Evolutionary conservation across 1,284 basidiomycete species (phyloP), one percentile per base, ranked within the genome.

Genomic region (Puccinia horiana): DNA sequence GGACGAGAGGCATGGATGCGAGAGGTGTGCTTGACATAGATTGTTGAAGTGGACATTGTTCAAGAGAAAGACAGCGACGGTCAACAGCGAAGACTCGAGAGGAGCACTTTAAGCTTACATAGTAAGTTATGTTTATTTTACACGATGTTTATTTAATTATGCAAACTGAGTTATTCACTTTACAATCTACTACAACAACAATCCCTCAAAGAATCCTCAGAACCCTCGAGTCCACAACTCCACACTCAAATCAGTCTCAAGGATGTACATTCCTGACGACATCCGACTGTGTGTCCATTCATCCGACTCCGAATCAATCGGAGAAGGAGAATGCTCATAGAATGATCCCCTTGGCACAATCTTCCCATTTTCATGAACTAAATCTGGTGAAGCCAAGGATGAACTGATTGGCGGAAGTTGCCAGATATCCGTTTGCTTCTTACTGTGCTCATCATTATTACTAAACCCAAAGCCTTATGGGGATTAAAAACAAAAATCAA

Each of bases 1-100:
- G 74, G 74, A 40, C 74, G 42, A 0, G 74, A 76, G 6, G 74
- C 74, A 40, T 76, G 74, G 58, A 76, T 76, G 26, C 74, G 49
- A 42, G 74, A 76, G 42, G 74, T 76, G 12, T 76, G 74, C 32
- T 54, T 44, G 56, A 76, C 74, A 37, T 56, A 76, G 74, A 76
- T 61, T 12, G 74, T 76, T 5, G 52, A 56, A 40, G 74, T 76
- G 37, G 61, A 23, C 61, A 65, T 65, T n/a, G n/a, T n/a, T n/a
- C n/a, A n/a, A n/a, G n/a, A n/a, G n/a, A n/a, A n/a, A n/a, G n/a
- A n/a, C n/a, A n/a, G n/a, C n/a, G n/a, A n/a, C n/a, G 58, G 29
- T 61, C 29, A 5, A 61, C 26, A 35, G 8, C 29, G 29, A 29
- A 61, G 58, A 4, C n/a, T n/a, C n/a, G n/a, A n/a, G n/a, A n/a